Percentiles rank a stretch among this genome's conserved stretches.
phyloP scores from a whole-genome alignment of 352 stramenopile species.

The Globisporangium emineosum region DNA sequence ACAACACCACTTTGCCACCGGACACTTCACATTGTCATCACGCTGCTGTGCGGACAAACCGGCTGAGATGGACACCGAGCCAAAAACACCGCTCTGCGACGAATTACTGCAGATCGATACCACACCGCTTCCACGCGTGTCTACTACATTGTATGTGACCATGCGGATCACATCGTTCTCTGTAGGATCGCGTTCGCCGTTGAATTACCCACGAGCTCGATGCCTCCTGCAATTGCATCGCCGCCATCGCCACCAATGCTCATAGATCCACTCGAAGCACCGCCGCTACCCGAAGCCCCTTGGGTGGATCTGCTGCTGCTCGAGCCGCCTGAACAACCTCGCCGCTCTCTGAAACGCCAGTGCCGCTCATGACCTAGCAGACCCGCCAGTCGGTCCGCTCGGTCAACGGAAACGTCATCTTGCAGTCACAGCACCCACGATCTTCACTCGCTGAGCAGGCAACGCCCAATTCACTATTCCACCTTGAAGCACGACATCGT shows the following conservation, averaged over 20 bases:
- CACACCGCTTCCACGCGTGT: neutral
- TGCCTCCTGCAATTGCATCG: neutral
- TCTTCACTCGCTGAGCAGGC: constrained; percentile 8
- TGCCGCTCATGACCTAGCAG: constrained; percentile 9
- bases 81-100: neutral
- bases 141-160: neutral
- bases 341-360: neutral
- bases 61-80: no score
- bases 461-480: constrained; percentile 22
- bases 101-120: neutral
- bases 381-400: constrained; percentile 7
- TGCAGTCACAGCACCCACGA: constrained; percentile 14
- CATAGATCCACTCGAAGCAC: constrained; percentile 20
- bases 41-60: neutral
- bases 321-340: neutral
- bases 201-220: neutral
- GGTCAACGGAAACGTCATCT: constrained; percentile 21
- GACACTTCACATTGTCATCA: neutral
- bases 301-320: neutral
- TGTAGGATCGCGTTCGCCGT: neutral
- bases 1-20: neutral
- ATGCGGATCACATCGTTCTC: neutral
- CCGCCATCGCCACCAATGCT: constrained; percentile 6
- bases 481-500: constrained; percentile 32
- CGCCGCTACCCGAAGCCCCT: neutral